These are phyloP conservation scores for Tetrahymena borealis DNA, from an alignment of 73 alveolate species.

Conservation along the genomic window DNA sequence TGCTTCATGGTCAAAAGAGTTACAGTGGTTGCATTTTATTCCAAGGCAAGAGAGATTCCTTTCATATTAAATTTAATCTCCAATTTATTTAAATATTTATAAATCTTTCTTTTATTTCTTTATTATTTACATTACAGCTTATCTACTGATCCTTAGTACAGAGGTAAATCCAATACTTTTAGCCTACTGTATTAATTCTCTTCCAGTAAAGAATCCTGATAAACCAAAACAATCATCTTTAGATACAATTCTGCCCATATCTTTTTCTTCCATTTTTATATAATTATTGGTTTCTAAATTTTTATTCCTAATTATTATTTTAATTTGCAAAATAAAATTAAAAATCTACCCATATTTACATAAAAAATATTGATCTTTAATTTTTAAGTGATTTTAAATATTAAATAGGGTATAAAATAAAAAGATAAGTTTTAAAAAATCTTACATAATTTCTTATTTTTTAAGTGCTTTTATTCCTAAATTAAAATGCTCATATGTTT, in stretches of 20 bases:
- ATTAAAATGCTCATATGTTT: too few species aligned
- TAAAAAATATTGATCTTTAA: too few species aligned
- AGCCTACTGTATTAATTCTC: not conserved
- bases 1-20: not conserved
- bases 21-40: not conserved
- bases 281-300: not conserved
- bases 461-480: too few species aligned
- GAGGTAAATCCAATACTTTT: not conserved
- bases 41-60: not conserved
- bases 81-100: not conserved
- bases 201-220: not conserved
- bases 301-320: not conserved
- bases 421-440: too few species aligned
- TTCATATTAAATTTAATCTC: not conserved
- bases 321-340: not conserved
- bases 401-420: too few species aligned
- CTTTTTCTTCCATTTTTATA: not conserved
- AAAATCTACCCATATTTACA: too few species aligned
- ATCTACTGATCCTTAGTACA: not conserved
- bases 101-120: not conserved
- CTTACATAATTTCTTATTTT: too few species aligned
- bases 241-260: not conserved
- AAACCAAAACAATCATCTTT: not conserved
- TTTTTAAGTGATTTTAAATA: too few species aligned
- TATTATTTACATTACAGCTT: not conserved